Conservation (phyloP, 1,139 yeast genomes). For the Kodamaea fungicola region DNA sequence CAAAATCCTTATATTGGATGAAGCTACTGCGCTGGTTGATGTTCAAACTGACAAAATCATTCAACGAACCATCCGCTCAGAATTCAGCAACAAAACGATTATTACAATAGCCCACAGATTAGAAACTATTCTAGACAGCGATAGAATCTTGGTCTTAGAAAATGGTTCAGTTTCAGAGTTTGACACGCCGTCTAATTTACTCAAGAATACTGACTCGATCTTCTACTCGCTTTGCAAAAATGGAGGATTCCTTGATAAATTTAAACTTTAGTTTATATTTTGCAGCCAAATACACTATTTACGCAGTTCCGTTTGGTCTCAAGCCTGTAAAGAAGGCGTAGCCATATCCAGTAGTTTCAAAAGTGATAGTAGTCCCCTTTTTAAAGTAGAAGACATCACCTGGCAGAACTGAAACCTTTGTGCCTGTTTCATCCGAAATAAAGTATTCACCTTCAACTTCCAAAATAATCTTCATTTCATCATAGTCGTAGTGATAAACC, state of each 20-base stretch:
- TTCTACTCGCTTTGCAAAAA: constrained; percentile 20
- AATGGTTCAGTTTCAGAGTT: constrained; percentile 21
- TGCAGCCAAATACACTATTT: constrained; percentile 1
- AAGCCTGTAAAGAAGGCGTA: constrained; percentile 68
- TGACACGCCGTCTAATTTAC: constrained; percentile 18
- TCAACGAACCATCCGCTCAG: constrained; percentile 21
- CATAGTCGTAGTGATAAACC: constrained; percentile 61
- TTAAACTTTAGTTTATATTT: background rate
- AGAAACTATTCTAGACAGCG: constrained; percentile 25
- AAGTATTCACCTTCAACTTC: constrained; percentile 64
- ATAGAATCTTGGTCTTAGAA: constrained; percentile 22
- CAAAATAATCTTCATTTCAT: constrained; percentile 67
- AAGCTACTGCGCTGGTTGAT: constrained; percentile 26
- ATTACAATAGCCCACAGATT: constrained; percentile 25
- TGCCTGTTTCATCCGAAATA: constrained; percentile 60
- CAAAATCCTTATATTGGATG: constrained; percentile 22
- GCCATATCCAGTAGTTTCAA: constrained; percentile 55
- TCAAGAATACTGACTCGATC: constrained; percentile 14
- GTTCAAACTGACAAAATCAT: constrained; percentile 24
- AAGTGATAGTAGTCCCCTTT: constrained; percentile 65
- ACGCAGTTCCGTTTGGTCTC: constrained; percentile 43
- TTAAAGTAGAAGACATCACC: constrained; percentile 69
- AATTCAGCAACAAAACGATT: constrained; percentile 22
- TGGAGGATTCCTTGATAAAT: constrained; percentile 15
- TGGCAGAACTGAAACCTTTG: constrained; percentile 52